Percentiles rank a stretch among this genome's conserved stretches.
Evolutionary conservation across 495 filamentous ascomycete species (phyloP).

Genomic region (Penicillium ucsense): DNA sequence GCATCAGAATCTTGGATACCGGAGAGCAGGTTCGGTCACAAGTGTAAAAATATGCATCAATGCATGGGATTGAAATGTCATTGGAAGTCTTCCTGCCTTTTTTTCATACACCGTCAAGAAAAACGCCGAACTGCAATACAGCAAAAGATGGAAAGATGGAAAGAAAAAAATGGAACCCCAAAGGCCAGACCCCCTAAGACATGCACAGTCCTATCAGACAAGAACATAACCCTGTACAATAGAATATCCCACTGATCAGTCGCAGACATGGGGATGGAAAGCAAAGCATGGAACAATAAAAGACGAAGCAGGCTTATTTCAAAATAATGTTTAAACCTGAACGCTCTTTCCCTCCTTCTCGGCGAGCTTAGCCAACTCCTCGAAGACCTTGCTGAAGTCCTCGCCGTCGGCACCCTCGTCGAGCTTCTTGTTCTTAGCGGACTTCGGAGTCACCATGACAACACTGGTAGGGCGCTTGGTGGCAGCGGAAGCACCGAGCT

Average conservation of each 20-base stretch:
- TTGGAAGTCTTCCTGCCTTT: conserved; percentile 33
- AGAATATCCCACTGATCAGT: conserved; percentile 27
- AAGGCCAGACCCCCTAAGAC: conserved; percentile 37
- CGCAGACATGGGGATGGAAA: conserved; percentile 14
- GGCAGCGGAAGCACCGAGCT: conserved; percentile 80
- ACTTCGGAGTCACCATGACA: conserved; percentile 67
- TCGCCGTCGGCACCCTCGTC: conserved; percentile 43
- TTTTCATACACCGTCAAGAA: conserved; percentile 37
- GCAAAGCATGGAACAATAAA: conserved; percentile 15
- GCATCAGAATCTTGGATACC: background rate
- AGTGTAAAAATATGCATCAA: background rate
- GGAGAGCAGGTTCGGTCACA: background rate
- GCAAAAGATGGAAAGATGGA: conserved; percentile 19
- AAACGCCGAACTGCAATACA: conserved; percentile 36
- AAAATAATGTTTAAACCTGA: conserved; percentile 24
- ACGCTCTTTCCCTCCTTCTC: conserved; percentile 55
- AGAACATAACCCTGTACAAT: conserved; percentile 38
- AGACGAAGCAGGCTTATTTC: conserved; percentile 7
- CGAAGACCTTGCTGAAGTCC: conserved; percentile 63
- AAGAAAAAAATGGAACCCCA: conserved; percentile 31
- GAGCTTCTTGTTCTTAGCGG: conserved; percentile 42
- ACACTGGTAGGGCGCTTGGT: conserved; percentile 96
- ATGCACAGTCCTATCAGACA: conserved; percentile 35
- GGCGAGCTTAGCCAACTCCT: conserved; percentile 61
- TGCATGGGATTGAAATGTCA: conserved; percentile 18